Evolutionary conservation across 2,329 filamentous ascomycete genomes (phyloP), one percentile per base, ranked within the genome.

Genomic region (Penicillium verrucosum): DNA sequence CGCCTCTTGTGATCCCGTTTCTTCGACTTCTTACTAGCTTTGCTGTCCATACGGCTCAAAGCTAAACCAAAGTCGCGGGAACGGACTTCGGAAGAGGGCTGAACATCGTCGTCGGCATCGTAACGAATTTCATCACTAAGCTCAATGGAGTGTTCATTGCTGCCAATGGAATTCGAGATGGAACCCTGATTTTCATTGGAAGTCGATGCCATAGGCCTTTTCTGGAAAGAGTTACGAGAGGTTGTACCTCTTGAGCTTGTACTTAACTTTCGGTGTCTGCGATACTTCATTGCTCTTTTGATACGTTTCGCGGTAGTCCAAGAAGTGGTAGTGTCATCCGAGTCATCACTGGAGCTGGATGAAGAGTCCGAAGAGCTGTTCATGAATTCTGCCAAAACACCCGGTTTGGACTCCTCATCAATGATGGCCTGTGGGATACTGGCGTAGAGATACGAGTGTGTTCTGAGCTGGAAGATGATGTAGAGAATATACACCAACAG

Each of bases 381-480:
- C 68, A 96, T 82, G 75, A 93, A 90, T 32, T 89, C 89, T 18
- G 89, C 89, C 12, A 92, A 82, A 0, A 94, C 87, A 61, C 92
- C 92, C 23, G 92, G 92, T 44, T 90, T 88, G 0, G 90, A 87
- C 71, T 96, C 92, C 67, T 94, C 91, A 65, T 97, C 92, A 61
- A 97, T 94, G 58, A 95, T 89, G 65, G 92, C 88, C 75, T 96
- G 92, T 10, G 92, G 92, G 5, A 90, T 96, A 63, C 91, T 94
- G 73, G 92, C 89, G 66, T 96, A 96, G 79, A 96, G 86, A 76
- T 95, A 96, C 9, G 90, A 84, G 70, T 96, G 92, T 1, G 91
- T 94, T 75, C 95, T 95, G 59, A 96, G 84, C 77, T 96, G 92
- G 75, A 96, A 96, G 21, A 96, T 70, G 34, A 96, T 83, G 70